These are phyloP conservation scores for Penicillium coprophilum DNA, from an alignment of 495 filamentous ascomycete species.

Conservation along the genomic window DNA sequence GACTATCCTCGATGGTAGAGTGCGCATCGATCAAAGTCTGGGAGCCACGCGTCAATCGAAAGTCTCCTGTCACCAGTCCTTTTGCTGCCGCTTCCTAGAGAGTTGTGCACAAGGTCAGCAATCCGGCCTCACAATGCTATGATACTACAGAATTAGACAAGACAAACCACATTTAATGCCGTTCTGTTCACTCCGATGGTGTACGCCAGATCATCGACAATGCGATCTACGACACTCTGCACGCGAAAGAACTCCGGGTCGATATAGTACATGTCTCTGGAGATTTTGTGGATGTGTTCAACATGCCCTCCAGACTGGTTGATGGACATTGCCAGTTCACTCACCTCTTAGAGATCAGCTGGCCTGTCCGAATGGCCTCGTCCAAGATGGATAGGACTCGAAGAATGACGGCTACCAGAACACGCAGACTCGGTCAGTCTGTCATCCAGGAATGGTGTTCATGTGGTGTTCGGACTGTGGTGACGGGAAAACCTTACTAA, in stretches of 20 bases:
- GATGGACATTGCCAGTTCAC: slow-evolving; percentile 27
- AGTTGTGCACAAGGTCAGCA: neutral
- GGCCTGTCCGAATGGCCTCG: slow-evolving; percentile 60
- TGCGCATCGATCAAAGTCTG: slow-evolving; percentile 25
- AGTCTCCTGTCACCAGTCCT: slow-evolving; percentile 62
- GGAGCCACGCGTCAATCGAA: slow-evolving; percentile 38
- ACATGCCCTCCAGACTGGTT: neutral
- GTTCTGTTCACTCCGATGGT: slow-evolving; percentile 53
- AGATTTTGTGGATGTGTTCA: neutral
- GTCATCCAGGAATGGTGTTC: neutral
- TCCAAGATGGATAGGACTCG: slow-evolving; percentile 70
- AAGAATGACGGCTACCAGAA: slow-evolving; percentile 55
- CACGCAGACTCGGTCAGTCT: neutral
- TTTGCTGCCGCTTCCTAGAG: slow-evolving; percentile 63
- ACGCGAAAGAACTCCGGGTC: slow-evolving; percentile 75
- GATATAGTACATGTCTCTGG: slow-evolving; percentile 88
- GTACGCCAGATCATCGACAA: slow-evolving; percentile 82
- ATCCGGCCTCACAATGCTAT: neutral
- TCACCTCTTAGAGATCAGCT: slow-evolving; percentile 77
- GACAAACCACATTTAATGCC: slow-evolving; percentile 39
- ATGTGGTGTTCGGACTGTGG: neutral
- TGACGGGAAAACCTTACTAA: slow-evolving; percentile 45
- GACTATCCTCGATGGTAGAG: slow-evolving; percentile 45
- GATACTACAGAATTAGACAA: neutral
- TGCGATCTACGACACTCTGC: slow-evolving; percentile 70